phyloP scores from a whole-genome alignment of 257 asterid genomes.

The Capsicum rhomboideum region DNA sequence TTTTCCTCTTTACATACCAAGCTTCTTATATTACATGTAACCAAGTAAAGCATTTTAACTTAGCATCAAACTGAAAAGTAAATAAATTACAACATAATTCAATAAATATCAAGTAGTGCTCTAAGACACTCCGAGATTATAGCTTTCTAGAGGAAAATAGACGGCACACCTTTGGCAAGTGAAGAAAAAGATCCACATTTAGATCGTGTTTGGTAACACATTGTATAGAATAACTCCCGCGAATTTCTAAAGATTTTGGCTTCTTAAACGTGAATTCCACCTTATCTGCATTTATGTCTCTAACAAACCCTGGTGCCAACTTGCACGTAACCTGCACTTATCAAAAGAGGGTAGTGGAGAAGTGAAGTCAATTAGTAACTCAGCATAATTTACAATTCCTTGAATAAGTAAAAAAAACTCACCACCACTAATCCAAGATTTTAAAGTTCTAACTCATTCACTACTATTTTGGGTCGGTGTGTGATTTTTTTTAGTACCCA shows the following conservation, averaged over 20 bases:
- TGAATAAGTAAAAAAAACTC: not conserved
- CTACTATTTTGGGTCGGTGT: not conserved
- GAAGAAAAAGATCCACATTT: slow-evolving; percentile 65
- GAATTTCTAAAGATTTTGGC: slow-evolving; percentile 56
- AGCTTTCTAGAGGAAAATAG: not conserved
- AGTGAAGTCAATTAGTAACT: not conserved
- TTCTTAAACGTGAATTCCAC: slow-evolving; percentile 76
- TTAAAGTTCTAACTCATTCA: not conserved
- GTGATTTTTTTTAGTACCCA: not conserved
- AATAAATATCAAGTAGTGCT: not conserved
- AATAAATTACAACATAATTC: not conserved
- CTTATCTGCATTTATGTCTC: slow-evolving; percentile 81
- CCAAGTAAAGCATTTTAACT: not conserved
- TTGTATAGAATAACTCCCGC: slow-evolving; percentile 77
- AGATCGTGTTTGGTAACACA: slow-evolving; percentile 65
- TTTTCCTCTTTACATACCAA: not conserved
- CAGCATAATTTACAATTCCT: not conserved
- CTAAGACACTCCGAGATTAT: not conserved
- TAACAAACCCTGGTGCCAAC: slow-evolving; percentile 68
- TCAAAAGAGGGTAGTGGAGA: not conserved
- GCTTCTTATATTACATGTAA: not conserved
- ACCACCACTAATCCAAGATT: not conserved
- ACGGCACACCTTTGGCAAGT: slow-evolving; percentile 72
- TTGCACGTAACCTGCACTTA: slow-evolving; percentile 76
- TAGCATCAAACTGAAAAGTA: not conserved